These are phyloP conservation scores for Mycena citricolor DNA, from an alignment of 1,284 basidiomycete species.

Conservation along the genomic window DNA sequence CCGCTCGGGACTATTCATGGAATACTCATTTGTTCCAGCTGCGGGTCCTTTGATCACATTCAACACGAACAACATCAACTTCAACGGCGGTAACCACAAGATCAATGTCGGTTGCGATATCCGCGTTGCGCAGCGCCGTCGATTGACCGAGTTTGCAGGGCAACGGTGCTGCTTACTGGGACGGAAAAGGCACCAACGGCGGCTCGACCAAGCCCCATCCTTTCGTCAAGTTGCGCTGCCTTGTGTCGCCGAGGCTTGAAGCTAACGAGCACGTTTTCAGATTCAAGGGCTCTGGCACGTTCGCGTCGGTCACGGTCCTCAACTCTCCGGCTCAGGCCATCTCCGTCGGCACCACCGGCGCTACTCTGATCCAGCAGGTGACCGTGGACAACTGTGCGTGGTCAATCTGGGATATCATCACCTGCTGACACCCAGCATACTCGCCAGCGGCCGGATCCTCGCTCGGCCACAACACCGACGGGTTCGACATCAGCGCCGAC, in stretches of 20 bases:
- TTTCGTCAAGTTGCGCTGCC: constrained; percentile 16
- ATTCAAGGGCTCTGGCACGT: constrained; percentile 25
- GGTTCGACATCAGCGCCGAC: constrained; percentile 50
- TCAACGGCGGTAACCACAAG: constrained; percentile 18
- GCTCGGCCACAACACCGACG: constrained; percentile 59
- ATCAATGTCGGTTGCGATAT: constrained; percentile 13
- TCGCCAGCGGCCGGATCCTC: too few species aligned
- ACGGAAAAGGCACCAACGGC: constrained; percentile 23
- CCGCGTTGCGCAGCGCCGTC: too few species aligned
- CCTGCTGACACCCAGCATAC: constrained; percentile 22
- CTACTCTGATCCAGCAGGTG: constrained; percentile 12
- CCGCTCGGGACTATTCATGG: not conserved
- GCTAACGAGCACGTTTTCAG: too few species aligned
- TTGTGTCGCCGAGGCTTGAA: too few species aligned
- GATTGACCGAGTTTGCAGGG: constrained; percentile 16
- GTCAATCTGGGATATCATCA: not conserved
- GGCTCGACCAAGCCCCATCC: constrained; percentile 23
- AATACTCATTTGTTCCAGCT: constrained; percentile 6
- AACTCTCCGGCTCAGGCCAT: constrained; percentile 25
- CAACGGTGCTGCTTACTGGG: constrained; percentile 25
- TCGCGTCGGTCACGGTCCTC: constrained; percentile 22
- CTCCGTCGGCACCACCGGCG: constrained; percentile 19
- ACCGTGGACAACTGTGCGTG: constrained; percentile 23
- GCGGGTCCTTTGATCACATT: constrained; percentile 22
- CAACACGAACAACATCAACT: constrained; percentile 17